Percentiles rank a stretch among this genome's conserved stretches.
Evolutionary conservation across 768 basidiomycete genomes (phyloP).

Genomic region (Termitomyces sp.): DNA sequence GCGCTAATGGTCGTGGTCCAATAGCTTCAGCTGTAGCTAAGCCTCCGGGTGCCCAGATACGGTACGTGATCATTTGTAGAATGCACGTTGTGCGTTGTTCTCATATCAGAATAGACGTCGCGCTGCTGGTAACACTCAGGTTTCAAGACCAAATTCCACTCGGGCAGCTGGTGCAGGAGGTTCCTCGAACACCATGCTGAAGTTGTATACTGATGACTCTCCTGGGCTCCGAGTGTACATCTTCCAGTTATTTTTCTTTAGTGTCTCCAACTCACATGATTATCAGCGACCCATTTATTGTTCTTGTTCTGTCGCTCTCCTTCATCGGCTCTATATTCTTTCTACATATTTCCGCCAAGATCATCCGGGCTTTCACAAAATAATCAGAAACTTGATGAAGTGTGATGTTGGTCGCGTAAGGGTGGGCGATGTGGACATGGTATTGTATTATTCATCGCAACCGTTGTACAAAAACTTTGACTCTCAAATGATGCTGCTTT

Average conservation of each 20-base stretch:
- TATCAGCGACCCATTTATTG: slow-evolving; percentile 89
- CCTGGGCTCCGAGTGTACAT: slow-evolving; percentile 96
- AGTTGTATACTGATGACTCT: slow-evolving; percentile 97
- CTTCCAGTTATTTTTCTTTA: neutral
- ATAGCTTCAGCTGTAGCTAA: slow-evolving; percentile 49
- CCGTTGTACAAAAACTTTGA: slow-evolving; percentile 33
- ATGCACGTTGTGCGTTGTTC: neutral
- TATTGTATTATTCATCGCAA: slow-evolving; percentile 25
- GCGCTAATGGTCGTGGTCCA: slow-evolving; percentile 35
- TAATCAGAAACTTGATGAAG: slow-evolving; percentile 26
- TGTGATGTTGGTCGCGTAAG: slow-evolving; percentile 3
- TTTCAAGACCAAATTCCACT: slow-evolving; percentile 73
- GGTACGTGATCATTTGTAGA: slow-evolving; percentile 40
- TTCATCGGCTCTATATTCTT: slow-evolving; percentile 99
- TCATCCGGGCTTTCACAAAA: slow-evolving; percentile 87
- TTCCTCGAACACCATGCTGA: slow-evolving; percentile 97
- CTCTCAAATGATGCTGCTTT: slow-evolving; percentile 24
- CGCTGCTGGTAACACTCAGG: slow-evolving; percentile 55
- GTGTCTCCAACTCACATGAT: neutral
- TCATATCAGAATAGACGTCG: slow-evolving; percentile 49
- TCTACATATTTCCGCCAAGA: slow-evolving; percentile 94
- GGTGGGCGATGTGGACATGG: slow-evolving; percentile 14
- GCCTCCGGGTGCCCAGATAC: slow-evolving; percentile 77
- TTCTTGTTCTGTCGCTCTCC: slow-evolving; percentile 89
- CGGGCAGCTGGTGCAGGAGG: slow-evolving; percentile 95